phyloP scores from a whole-genome alignment of 208 protist species.

The Trypanosoma brucei region DNA sequence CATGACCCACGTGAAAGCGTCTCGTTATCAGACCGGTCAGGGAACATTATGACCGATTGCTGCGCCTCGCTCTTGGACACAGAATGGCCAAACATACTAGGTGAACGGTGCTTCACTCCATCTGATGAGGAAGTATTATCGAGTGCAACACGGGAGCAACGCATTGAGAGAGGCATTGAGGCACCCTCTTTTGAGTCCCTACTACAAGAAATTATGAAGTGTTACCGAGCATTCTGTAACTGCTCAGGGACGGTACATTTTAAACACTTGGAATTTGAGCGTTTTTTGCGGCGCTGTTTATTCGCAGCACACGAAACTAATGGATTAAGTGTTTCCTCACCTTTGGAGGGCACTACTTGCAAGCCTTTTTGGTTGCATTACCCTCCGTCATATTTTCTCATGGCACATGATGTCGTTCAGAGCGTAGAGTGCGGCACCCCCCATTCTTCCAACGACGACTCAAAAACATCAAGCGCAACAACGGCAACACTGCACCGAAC shows the following conservation, averaged over 20 bases:
- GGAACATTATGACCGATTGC: neutral
- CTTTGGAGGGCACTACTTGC: neutral
- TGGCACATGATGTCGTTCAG: conserved; percentile 19
- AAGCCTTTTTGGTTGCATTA: conserved; percentile 19
- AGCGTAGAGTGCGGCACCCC: conserved; percentile 14
- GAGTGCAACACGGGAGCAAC: neutral
- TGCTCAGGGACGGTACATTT: conserved; percentile 3
- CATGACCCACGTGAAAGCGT: neutral
- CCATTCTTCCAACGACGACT: neutral
- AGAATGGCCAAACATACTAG: neutral
- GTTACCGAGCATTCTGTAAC: conserved; percentile 14
- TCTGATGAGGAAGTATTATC: neutral
- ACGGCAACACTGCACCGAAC: neutral
- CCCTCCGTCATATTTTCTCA: conserved; percentile 10
- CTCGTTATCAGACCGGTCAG: neutral
- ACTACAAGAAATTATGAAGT: conserved; percentile 11
- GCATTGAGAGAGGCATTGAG: neutral
- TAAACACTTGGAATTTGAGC: conserved; percentile 25
- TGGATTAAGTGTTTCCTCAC: conserved; percentile 16
- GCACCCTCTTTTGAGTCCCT: conserved; percentile 6
- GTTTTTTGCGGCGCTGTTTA: conserved; percentile 12
- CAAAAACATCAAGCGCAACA: neutral
- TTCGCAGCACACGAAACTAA: conserved; percentile 13
- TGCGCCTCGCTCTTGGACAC: neutral
- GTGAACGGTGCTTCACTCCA: neutral